Conservation (phyloP, 345 rosid species). For the Jatropha curcas region DNA sequence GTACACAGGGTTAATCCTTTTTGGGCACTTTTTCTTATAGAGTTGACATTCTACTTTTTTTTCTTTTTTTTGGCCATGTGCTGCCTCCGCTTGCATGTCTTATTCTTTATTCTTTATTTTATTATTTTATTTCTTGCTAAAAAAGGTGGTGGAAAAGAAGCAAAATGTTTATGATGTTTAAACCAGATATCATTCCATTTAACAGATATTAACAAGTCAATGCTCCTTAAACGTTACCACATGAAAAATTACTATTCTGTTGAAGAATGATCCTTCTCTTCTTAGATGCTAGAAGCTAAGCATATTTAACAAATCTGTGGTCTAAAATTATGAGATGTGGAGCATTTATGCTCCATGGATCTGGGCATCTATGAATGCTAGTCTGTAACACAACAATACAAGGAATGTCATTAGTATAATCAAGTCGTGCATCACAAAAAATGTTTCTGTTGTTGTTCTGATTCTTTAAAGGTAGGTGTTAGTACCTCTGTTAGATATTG, state of each 20-base stretch:
- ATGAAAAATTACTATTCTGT: neutral
- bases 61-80: too few species aligned
- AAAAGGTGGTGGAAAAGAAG: too few species aligned
- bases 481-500: neutral
- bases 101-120: too few species aligned
- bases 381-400: neutral
- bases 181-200: too few species aligned
- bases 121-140: too few species aligned
- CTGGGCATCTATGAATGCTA: neutral
- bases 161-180: too few species aligned
- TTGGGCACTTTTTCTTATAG: too few species aligned
- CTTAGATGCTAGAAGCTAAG: conserved; percentile 2
- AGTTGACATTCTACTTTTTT: too few species aligned
- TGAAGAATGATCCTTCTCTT: neutral
- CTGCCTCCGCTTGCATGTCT: too few species aligned
- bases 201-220: too few species aligned
- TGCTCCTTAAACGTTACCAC: too few species aligned
- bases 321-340: conserved; percentile 3
- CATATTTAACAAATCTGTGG: neutral
- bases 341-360: neutral
- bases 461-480: too few species aligned
- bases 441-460: neutral
- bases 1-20: neutral
- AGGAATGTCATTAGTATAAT: neutral
- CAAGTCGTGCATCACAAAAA: neutral